These are phyloP conservation scores for Globisporangium alternatum DNA, from an alignment of 352 stramenopile species.

Conservation along the genomic window DNA sequence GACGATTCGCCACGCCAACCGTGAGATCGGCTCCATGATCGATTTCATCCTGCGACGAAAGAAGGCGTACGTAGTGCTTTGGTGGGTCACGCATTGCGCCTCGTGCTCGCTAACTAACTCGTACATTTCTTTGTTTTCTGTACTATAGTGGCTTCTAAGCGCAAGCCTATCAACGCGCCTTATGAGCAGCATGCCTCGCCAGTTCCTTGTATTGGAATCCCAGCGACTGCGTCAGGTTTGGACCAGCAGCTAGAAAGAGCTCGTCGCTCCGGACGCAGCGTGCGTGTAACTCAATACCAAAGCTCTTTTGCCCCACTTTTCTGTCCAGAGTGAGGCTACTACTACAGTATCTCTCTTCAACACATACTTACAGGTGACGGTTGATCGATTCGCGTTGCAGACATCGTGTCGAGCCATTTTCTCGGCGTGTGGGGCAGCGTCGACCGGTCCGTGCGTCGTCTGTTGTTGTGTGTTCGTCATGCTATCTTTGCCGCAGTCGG, in stretches of 20 bases:
- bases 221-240: not conserved
- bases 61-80: constrained; percentile 56
- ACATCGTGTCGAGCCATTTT: too few species aligned
- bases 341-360: too few species aligned
- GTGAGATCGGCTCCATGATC: constrained; percentile 80
- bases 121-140: constrained; percentile 1
- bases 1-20: constrained; percentile 78
- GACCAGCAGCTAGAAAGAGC: constrained; percentile 7
- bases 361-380: too few species aligned
- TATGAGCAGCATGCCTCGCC: not conserved
- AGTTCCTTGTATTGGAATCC: not conserved
- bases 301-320: not conserved
- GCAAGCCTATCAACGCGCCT: not conserved
- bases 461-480: too few species aligned
- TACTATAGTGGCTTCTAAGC: constrained; percentile 25
- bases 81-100: not conserved
- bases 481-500: too few species aligned
- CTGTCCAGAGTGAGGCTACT: too few species aligned
- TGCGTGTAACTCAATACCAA: constrained; percentile 6
- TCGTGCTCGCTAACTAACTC: not conserved
- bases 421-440: too few species aligned
- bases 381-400: too few species aligned
- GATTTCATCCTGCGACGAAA: constrained; percentile 81
- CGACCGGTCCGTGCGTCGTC: too few species aligned
- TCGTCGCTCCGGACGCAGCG: not conserved